These are phyloP conservation scores for Colletotrichum eleusines DNA, from an alignment of 2,329 filamentous ascomycete species.

Conservation along the genomic window DNA sequence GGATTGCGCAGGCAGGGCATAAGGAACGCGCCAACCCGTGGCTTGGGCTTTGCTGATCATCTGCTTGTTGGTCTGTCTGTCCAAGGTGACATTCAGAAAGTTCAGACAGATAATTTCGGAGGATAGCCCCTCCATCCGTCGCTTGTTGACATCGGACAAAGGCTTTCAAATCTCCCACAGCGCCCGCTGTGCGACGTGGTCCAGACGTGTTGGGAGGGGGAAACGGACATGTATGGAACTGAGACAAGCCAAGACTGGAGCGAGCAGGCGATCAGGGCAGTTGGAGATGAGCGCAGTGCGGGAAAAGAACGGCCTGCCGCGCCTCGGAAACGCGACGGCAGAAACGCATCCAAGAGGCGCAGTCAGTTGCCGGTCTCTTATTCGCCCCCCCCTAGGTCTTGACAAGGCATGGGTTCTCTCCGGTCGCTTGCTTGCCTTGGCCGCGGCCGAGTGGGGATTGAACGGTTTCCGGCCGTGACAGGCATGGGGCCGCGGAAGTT, in stretches of 20 bases:
- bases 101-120: constrained; percentile 1
- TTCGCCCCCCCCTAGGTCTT: constrained; percentile 8
- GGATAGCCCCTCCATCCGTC: neutral
- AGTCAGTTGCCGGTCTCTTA: constrained; percentile 11
- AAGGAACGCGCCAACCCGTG: constrained; percentile 14
- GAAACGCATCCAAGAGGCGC: constrained; percentile 9
- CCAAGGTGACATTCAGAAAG: neutral
- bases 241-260: constrained; percentile 39
- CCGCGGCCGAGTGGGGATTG: constrained; percentile 19
- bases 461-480: constrained; percentile 3
- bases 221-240: constrained; percentile 14
- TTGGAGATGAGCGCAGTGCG: constrained; percentile 14
- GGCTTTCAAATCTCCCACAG: constrained; percentile 15
- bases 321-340: constrained; percentile 16
- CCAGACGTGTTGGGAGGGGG: constrained; percentile 1
- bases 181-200: constrained; percentile 14
- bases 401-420: too few species aligned
- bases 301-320: constrained; percentile 8
- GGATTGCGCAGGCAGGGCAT: too few species aligned
- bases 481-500: constrained; percentile 13
- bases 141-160: constrained; percentile 5
- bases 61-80: constrained; percentile 14
- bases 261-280: constrained; percentile 29
- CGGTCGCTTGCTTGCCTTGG: constrained; percentile 22
- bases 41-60: constrained; percentile 31